Base-by-base conservation (phyloP, 148 eudicot species). In the Fallopia convolvulus region DNA sequence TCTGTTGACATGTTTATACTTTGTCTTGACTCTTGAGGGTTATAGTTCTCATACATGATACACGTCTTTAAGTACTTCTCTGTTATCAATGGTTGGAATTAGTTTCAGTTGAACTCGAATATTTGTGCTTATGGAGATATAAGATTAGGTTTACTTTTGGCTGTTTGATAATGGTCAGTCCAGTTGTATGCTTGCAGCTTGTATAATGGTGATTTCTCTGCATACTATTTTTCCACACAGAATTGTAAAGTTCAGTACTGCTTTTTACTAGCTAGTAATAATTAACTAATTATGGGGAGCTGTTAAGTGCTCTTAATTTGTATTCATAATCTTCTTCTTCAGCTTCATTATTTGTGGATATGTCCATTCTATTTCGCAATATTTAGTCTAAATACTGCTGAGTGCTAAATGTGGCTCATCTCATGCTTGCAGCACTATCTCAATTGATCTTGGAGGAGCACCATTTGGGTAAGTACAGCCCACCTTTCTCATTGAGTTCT, bases 401-500 rank as follows among this genome's bases (percentile, higher is more conserved):
- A 17, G 56, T 5, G 17, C 17, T 52, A 52, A 52, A 10, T 36
- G 9, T 39, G 39, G 8, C 6, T 68, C 72, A 68, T 56, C 49
- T 11, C 23, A 14, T 30, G 81, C 81, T 85, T 86, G 90, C 91
- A 91, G 98, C 82, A 90, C 91, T 70, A 82, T 93, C 76, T 85
- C 93, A 56, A 79, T 78, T 79, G 97, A 89, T 70, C 76, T 86
- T 81, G 94, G 89, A 77, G 98, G 98, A 68, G 90, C 98, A 50
- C 98, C 98, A 46, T 93, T 93, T 74, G 97, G 98, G 98, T 93
- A 91, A 53, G 86, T 82, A 44, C 47, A 77, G 39, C 46, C 75
- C 72, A 18, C 8, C 70, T 46, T 17, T 21, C 10, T 5, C 12
- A 15, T 5, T 53, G 36, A 26, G 7, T 14, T 68, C 12, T 14